Evolutionary conservation across 257 asterid genomes (phyloP), one percentile per base, ranked within the genome.

Genomic region (Solanum stenotomum): DNA sequence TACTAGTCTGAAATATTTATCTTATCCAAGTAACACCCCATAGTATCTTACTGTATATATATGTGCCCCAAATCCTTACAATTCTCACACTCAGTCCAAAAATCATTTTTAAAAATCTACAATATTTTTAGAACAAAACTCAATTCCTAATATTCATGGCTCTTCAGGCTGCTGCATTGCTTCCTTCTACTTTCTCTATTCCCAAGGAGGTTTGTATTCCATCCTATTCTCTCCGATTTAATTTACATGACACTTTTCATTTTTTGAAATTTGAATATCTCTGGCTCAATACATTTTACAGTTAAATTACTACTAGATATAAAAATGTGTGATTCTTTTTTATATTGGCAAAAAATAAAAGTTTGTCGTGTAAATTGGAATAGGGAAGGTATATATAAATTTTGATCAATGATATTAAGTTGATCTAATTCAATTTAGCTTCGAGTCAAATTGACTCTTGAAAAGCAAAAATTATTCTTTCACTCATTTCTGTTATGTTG

Each of bases 111-210:
- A 29, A 31, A 38, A 27, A 59, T 38, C 18, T 46, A 7, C 40
- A 37, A 82, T 10, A 1, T 56, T 18, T 33, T 88, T 79, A 33
- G 72, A 85, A 49, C 6, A 86, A 37, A 29, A 35, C 1, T 44
- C 63, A 15, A 9, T 14, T 44, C 16, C 65, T 33, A 46, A 52
- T 42, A 63, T 37, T 86, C 88, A 96, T 96, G 99, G 98, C 98
- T 87, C 90, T 95, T 56, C 99, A 95, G 85, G 89, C 98, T 89
- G 95, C 97, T 90, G 91, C 98, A 85, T 71, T 93, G 70, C 92
- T 94, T 82, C 95, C 98, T 10, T 92, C 96, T 61, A 87, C 94
- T 52, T 90, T 93, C 84, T 88, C 94, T 91, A 85, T 93, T 86
- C 92, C 92, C 91, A 95, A 94, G 89, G 98, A 97, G 98, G 98